A percentile compares a stretch with the other conserved stretches of the same genome.
These are phyloP conservation scores for Pythium folliculosum DNA, from an alignment of 352 stramenopile species.

Conservation along the genomic window DNA sequence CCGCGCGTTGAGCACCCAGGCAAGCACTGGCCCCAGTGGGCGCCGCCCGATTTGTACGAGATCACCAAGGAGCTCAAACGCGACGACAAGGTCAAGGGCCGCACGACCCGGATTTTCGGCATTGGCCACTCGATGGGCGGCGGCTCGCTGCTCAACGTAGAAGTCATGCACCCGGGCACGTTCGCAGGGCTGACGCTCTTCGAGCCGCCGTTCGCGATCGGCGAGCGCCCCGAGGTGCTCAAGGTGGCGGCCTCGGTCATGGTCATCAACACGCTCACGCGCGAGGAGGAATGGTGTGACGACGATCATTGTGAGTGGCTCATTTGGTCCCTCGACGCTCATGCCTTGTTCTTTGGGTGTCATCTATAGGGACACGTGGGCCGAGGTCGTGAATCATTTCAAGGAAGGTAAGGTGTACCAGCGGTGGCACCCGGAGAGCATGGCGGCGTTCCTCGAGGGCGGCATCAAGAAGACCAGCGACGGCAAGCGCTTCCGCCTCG, in stretches of 20 bases:
- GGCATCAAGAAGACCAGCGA: slow-evolving; percentile 16
- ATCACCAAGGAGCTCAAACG: neutral
- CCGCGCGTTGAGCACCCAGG: slow-evolving; percentile 35
- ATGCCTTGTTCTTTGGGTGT: neutral
- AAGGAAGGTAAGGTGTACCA: slow-evolving; percentile 6
- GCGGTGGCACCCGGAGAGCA: slow-evolving; percentile 19
- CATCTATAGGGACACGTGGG: slow-evolving; percentile 20
- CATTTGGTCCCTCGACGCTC: too few species aligned
- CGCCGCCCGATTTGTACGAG: slow-evolving; percentile 7
- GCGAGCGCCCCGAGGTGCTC: neutral
- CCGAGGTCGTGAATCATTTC: slow-evolving; percentile 19
- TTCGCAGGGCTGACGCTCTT: slow-evolving; percentile 18
- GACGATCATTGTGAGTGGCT: neutral
- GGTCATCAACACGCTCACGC: slow-evolving; percentile 16
- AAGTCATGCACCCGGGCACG: slow-evolving; percentile 12
- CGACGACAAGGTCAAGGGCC: slow-evolving; percentile 1
- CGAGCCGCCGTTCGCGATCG: slow-evolving; percentile 11
- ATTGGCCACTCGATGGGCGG: slow-evolving; percentile 30
- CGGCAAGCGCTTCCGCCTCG: slow-evolving; percentile 19
- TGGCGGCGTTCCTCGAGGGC: slow-evolving; percentile 13
- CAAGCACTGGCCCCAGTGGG: slow-evolving; percentile 14
- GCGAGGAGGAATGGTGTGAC: slow-evolving; percentile 14
- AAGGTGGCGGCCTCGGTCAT: neutral
- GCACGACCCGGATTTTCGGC: slow-evolving; percentile 13
- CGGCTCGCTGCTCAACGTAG: slow-evolving; percentile 14